Base-by-base conservation (phyloP, 1,139 yeast genomes). In the Sugiyamaella novakii region DNA sequence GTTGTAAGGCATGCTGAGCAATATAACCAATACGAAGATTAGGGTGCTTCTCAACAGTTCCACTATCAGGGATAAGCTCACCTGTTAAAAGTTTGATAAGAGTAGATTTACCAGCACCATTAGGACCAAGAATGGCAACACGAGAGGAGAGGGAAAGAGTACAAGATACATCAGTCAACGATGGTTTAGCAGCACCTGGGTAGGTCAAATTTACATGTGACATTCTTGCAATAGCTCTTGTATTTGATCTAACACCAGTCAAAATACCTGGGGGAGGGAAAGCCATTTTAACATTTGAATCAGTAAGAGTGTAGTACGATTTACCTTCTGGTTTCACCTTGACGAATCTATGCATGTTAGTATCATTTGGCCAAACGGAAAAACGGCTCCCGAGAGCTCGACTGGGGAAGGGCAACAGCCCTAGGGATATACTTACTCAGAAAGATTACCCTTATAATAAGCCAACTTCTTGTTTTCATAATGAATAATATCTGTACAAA, bases 101-200 rank as follows among this genome's bases (percentile, higher is more conserved):
- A 15, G 98, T 92, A 5, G 97, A 88, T 70, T 92, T 92, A 75
- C 98, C 98, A 50, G 98, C 98, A 78, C 98, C 98, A 68, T 92
- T 92, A 56, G 98, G 98, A 50, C 98, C 98, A 55, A 92, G 73
- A 63, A 92, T 84, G 40, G 98, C 98, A 57, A 92, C 96, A 73
- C 98, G 85, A 36, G 98, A 91, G 14, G 96, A 87, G 56, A 92
- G 76, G 1, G 96, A 86, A 55, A 92, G 78, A 11, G 96, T 85
- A 71, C 95, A 87, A 3, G 96, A 84, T 45, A 89, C 95, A 65
- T 87, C 66, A 24, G 69, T 65, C 61, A 92, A 76, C 3, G 96
- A 87, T 27, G 97, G 96, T 66, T 86, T 86, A 12, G 80, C 70
- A 31, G 91, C 87, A 50, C 96, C 95, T 21, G 98, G 97, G 67